Base-by-base conservation (phyloP, 768 basidiomycete genomes). In the Macrolepiota fuliginosa region DNA sequence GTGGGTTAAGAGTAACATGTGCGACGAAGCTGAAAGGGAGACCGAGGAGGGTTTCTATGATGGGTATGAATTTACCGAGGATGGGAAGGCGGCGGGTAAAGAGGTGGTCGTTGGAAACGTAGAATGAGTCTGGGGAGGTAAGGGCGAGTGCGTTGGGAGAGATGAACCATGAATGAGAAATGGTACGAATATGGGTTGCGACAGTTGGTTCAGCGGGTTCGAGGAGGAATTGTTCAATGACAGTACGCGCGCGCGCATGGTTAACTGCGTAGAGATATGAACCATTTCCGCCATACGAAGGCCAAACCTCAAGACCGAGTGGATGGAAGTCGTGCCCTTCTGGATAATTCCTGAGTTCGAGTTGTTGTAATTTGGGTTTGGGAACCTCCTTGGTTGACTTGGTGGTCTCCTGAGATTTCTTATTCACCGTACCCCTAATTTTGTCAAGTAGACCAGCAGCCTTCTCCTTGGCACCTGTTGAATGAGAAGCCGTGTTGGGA, bases 81-180 rank as follows among this genome's bases (percentile, higher is more conserved):
- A 72, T 67, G 0, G 85, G 84, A 19, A 85, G 73, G 13, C 90
- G 84, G 7, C 86, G 80, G 2, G 88, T 90, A 67, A 89, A 69
- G 37, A 83, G 72, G 66, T 92, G 90, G 69, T 92, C 90, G 68
- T 92, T 88, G 45, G 83, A 82, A 53, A 91, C 80, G 67, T 87
- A 91, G 70, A 92, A 91, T 0, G 87, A 82, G 60, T 82, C 79
- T 1, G 86, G 83, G 46, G 86, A 83, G 9, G 88, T 86, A 35
- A 89, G 71, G 17, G 88, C 84, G 62, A 92, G 69, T 2, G 86
- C 76, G 68, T 92, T 92, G 27, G 89, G 86, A 10, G 89, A 79
- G 32, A 87, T 71, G 65, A 90, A 85, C 56, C 80, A 80, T 3
- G 79, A 79, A 15, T 83, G 83, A 19, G 79, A 73, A 47, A 91